These are phyloP conservation scores for Jaltomata sinuosa DNA, from an alignment of 257 asterid genomes.

Conservation along the genomic window DNA sequence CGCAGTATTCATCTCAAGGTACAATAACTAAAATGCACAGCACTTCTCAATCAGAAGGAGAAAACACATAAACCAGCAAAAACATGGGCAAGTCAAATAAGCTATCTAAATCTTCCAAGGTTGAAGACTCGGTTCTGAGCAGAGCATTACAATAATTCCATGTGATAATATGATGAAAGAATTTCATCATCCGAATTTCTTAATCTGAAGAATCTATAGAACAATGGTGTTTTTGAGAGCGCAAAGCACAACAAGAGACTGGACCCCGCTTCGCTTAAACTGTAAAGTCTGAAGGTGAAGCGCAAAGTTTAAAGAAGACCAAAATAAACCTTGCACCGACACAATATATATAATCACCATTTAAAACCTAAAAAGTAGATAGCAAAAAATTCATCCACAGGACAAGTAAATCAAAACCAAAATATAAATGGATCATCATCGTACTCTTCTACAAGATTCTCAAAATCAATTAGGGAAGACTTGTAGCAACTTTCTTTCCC, in stretches of 20 bases:
- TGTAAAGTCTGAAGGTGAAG: no score
- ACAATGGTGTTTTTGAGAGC: background rate
- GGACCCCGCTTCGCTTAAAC: background rate
- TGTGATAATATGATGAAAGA: background rate
- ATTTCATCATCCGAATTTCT: background rate
- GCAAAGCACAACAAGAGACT: background rate
- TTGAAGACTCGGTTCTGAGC: background rate
- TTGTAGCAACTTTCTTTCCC: background rate
- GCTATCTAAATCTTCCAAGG: background rate
- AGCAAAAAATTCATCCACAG: background rate
- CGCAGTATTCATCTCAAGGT: background rate
- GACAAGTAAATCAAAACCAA: background rate
- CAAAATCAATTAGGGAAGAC: background rate
- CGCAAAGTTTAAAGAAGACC: no score
- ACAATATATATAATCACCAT: background rate
- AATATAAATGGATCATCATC: background rate
- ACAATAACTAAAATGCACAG: background rate
- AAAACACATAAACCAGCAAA: background rate
- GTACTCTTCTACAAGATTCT: background rate
- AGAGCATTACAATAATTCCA: background rate
- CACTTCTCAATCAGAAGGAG: background rate
- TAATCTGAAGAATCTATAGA: background rate
- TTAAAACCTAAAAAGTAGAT: background rate
- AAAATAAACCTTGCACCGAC: background rate
- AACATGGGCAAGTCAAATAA: background rate